These are phyloP conservation scores for Malassezia japonica DNA, from an alignment of 1,284 basidiomycete genomes.

Conservation along the genomic window DNA sequence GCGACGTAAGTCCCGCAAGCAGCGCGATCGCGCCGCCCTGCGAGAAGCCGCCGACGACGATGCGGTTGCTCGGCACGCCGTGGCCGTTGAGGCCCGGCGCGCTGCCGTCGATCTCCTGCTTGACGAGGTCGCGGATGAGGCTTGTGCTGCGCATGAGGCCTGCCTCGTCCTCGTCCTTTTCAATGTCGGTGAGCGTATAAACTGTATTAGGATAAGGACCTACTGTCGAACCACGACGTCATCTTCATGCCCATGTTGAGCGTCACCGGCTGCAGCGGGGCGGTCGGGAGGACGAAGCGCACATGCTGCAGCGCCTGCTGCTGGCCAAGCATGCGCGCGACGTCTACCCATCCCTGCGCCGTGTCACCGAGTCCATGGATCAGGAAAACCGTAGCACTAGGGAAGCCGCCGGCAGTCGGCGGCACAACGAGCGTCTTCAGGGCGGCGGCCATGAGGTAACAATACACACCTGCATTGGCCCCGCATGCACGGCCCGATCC, in stretches of 20 bases:
- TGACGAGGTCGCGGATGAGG: slow-evolving; percentile 33
- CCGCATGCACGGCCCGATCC: background rate
- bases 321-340: slow-evolving; percentile 41
- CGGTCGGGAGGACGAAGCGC: slow-evolving; percentile 45
- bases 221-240: slow-evolving; percentile 47
- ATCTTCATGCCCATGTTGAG: slow-evolving; percentile 47
- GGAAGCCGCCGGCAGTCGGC: slow-evolving; percentile 31
- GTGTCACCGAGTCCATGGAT: slow-evolving; percentile 45
- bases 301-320: slow-evolving; percentile 39
- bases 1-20: slow-evolving; percentile 31
- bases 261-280: slow-evolving; percentile 43
- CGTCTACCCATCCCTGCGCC: slow-evolving; percentile 42
- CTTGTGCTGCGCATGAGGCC: slow-evolving; percentile 35
- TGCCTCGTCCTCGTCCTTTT: slow-evolving; percentile 37
- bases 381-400: slow-evolving; percentile 43
- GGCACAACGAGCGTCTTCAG: slow-evolving; percentile 43
- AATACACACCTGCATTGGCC: slow-evolving; percentile 1
- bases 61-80: slow-evolving; percentile 31
- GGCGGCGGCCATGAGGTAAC: slow-evolving; percentile 6
- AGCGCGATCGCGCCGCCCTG: slow-evolving; percentile 44
- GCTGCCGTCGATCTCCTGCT: slow-evolving; percentile 37
- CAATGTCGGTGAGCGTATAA: slow-evolving; percentile 35
- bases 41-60: slow-evolving; percentile 37
- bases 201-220: slow-evolving; percentile 16
- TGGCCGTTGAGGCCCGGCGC: slow-evolving; percentile 29